Evolutionary conservation across 2,329 filamentous ascomycete species (phyloP), one percentile per base, ranked within the genome.

Genomic region (Coniochaeta pulveracea): DNA sequence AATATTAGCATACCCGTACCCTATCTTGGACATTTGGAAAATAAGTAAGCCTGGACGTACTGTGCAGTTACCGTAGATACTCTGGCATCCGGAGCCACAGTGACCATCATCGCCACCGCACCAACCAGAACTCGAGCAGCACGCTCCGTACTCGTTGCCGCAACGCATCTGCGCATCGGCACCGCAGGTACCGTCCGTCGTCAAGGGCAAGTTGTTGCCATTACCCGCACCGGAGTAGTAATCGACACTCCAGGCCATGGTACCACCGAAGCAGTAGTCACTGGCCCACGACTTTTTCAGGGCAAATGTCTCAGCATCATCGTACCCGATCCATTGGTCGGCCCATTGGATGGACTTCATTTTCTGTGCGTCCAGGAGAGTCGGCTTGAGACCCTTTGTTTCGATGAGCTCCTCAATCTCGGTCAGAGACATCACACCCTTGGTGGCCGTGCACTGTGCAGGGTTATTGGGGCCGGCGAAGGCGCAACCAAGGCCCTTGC

Each of bases 361-460:
- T n/a, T n/a, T n/a, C n/a, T n/a, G n/a, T n/a, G n/a, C n/a, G n/a
- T n/a, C n/a, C n/a, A 26, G 24, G 3, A 46, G 38, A 2, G 24
- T 19, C 0, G 49, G 47, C 10, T 36, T 39, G 2, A 51, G 33
- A 0, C 36, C 41, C 4, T 40, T 40, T 5, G 41, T 8, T 8
- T 37, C 27, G n/a, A 58, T 52, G 0, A 54, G n/a, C 0, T 43
- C 26, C 19, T 52, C 28, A 16, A 58, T 56, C 39, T 58, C 52
- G 1, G 39, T 25, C 0, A 50, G 36, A 0, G 50, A 52, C 38
- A 56, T 45, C 1, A 55, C 48, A 3, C 56, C 54, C 0, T 29
- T 37, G 4, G 27, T 37, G 26, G 45, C 43, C 3, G 51, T 54
- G 33, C 54, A 58, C 2, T 27, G 16, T 0, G 33, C 53, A 1